A percentile compares a stretch with the other conserved stretches of the same genome.
These are phyloP conservation scores for Trebouxiophyceae sp. DNA, from an alignment of 163 green algal species.

Conservation along the genomic window DNA sequence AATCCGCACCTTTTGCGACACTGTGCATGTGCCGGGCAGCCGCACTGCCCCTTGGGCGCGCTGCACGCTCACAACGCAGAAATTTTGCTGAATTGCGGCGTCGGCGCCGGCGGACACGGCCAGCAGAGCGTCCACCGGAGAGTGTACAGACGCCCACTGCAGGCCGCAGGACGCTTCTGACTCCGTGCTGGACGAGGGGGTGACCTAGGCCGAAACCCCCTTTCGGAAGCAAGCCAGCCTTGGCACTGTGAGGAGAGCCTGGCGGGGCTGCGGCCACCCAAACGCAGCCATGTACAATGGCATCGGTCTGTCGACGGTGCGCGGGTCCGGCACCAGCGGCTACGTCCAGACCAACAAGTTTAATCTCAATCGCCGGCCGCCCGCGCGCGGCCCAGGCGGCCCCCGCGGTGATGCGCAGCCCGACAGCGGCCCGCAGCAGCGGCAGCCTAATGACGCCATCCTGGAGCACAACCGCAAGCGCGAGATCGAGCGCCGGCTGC, in stretches of 20 bases:
- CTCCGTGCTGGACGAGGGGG: neutral
- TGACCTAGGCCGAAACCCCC: neutral
- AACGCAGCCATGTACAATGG: slow-evolving; percentile 82
- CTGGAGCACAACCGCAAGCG: slow-evolving; percentile 90
- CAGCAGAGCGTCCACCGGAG: too few species aligned
- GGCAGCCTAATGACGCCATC: slow-evolving; percentile 79
- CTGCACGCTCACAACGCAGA: too few species aligned
- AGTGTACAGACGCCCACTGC: too few species aligned
- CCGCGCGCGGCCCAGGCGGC: neutral
- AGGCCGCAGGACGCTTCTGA: too few species aligned
- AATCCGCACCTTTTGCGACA: too few species aligned
- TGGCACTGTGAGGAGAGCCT: neutral
- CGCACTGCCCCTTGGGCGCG: too few species aligned
- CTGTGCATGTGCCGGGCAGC: too few species aligned
- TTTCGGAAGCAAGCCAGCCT: neutral
- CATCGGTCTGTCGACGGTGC: slow-evolving; percentile 80
- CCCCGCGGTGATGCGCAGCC: slow-evolving; percentile 11
- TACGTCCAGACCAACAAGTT: slow-evolving; percentile 97
- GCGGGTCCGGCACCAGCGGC: slow-evolving; percentile 86
- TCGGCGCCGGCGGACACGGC: too few species aligned
- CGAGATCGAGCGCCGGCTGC: slow-evolving; percentile 85
- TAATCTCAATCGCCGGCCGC: slow-evolving; percentile 56
- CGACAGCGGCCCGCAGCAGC: slow-evolving; percentile 20
- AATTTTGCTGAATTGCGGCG: too few species aligned
- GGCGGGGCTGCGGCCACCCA: neutral